Evolutionary conservation across 495 filamentous ascomycete species (phyloP).

Genomic region (Tuber microsphaerosporum): DNA sequence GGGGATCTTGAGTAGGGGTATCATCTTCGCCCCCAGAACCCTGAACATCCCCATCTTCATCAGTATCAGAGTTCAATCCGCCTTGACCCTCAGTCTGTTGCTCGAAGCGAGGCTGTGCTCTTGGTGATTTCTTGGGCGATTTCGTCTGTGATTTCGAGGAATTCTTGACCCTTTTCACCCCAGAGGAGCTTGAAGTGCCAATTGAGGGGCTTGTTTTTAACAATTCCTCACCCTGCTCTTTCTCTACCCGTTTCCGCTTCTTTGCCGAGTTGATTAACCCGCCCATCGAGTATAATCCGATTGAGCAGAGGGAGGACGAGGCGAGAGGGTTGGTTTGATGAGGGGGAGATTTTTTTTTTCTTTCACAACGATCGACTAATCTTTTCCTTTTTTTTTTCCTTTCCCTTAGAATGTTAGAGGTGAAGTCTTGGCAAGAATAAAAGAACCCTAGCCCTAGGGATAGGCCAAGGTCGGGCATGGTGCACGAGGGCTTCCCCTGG

Average conservation of each 20-base stretch:
- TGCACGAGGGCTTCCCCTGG: not conserved
- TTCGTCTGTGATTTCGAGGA: not conserved
- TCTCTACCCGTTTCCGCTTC: constrained; percentile 30
- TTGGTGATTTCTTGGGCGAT: constrained; percentile 8
- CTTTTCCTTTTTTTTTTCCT: not conserved
- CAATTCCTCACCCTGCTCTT: constrained; percentile 18
- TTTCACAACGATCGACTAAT: not conserved
- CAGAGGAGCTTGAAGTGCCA: constrained; percentile 19
- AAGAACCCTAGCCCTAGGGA: not conserved
- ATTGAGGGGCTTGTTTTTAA: not conserved
- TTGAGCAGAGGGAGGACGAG: not conserved
- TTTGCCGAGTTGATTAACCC: constrained; percentile 14
- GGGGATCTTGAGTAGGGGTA: constrained; percentile 3
- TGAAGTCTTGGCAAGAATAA: not conserved
- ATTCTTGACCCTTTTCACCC: constrained; percentile 9
- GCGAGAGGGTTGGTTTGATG: not conserved
- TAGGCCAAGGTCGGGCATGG: not conserved
- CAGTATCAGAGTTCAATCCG: constrained; percentile 5
- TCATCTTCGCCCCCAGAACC: constrained; percentile 8
- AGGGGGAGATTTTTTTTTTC: not conserved
- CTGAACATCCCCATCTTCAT: constrained; percentile 11
- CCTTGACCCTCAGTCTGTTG: not conserved
- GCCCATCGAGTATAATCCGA: constrained; percentile 18
- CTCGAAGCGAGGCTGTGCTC: constrained; percentile 5
- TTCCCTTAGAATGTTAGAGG: not conserved